A percentile compares a stretch with the other conserved stretches of the same genome.
Conservation (phyloP, 257 asterid species). For the Solanum virginianum region DNA sequence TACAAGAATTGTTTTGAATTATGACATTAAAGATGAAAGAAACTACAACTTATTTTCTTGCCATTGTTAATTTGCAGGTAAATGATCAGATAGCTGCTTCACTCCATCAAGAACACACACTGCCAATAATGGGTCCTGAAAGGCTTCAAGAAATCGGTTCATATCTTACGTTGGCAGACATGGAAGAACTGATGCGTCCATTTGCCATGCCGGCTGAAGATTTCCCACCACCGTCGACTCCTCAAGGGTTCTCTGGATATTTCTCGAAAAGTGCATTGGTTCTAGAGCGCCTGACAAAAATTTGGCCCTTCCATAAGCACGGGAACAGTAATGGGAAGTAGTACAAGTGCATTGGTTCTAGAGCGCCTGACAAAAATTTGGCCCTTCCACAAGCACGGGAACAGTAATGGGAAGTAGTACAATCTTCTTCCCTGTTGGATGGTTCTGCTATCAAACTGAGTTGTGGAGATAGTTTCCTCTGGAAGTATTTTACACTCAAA, state of each 20-base stretch:
- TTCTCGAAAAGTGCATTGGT: constrained; percentile 86
- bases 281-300: constrained; percentile 75
- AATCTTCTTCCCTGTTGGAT: neutral
- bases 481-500: neutral
- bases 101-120: constrained; percentile 73
- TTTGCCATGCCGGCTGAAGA: constrained; percentile 97
- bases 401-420: constrained; percentile 31
- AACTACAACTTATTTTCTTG: neutral
- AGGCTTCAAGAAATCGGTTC: constrained; percentile 81
- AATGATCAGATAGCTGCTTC: constrained; percentile 55
- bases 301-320: constrained; percentile 84
- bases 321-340: constrained; percentile 37
- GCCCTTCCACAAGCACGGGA: constrained; percentile 72
- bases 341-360: constrained; percentile 26
- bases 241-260: constrained; percentile 86
- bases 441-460: neutral
- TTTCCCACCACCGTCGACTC: constrained; percentile 74
- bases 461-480: neutral
- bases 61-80: constrained; percentile 25
- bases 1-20: neutral
- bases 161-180: constrained; percentile 54
- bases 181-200: constrained; percentile 72
- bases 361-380: constrained; percentile 86
- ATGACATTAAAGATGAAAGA: neutral
- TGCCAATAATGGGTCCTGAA: constrained; percentile 91